A percentile compares a stretch with the other conserved stretches of the same genome.
Evolutionary conservation across 106 monocot species (phyloP).

Genomic region (Dactylorhiza incarnata): DNA sequence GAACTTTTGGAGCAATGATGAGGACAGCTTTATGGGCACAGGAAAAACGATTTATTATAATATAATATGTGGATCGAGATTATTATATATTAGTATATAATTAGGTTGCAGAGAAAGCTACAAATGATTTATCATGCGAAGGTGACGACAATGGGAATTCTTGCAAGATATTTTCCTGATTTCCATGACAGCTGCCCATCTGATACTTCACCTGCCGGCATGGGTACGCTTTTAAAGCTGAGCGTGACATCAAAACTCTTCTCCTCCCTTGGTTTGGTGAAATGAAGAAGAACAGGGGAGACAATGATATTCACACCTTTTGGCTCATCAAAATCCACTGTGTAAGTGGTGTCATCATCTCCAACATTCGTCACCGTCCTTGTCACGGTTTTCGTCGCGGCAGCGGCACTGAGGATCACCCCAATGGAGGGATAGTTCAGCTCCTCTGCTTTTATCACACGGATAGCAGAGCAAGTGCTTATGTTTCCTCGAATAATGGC

Average conservation of each 20-base stretch:
- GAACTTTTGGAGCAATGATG: neutral
- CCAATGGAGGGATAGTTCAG: no score
- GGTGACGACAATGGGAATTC: conserved; percentile 21
- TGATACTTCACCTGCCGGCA: neutral
- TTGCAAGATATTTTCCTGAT: conserved; percentile 13
- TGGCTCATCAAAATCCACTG: neutral
- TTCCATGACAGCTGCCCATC: conserved; percentile 20
- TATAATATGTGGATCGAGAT: no score
- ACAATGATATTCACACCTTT: conserved; percentile 12
- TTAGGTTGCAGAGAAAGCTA: no score
- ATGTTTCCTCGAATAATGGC: neutral
- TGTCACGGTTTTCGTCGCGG: neutral
- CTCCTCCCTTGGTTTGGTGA: conserved; percentile 7
- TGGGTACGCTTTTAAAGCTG: neutral
- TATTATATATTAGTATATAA: no score
- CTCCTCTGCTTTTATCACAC: no score
- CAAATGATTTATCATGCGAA: no score
- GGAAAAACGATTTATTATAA: no score
- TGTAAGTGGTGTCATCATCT: conserved; percentile 4
- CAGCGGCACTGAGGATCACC: no score
- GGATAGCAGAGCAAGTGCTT: neutral
- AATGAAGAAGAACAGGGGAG: conserved; percentile 4
- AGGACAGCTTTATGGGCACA: no score
- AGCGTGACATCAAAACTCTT: conserved; percentile 11
- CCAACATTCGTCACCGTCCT: conserved; percentile 34